These are phyloP conservation scores for Colletotrichum sojae DNA, from an alignment of 2,329 filamentous ascomycete genomes.

Conservation along the genomic window DNA sequence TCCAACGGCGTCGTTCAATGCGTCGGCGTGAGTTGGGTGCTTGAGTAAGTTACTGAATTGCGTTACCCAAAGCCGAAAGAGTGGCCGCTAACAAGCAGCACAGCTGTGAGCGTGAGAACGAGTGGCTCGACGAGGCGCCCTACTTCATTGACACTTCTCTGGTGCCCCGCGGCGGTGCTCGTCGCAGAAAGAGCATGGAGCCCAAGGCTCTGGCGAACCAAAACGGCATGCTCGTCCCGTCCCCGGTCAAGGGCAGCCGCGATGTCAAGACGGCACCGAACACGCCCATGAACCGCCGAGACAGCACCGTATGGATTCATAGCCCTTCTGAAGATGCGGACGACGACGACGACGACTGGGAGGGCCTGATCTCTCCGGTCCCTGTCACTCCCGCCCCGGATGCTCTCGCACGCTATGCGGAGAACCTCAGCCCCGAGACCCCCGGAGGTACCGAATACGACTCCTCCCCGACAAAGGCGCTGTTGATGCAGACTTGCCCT, in stretches of 20 bases:
- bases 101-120: conserved; percentile 82
- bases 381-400: conserved; percentile 73
- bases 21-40: conserved; percentile 89
- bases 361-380: conserved; percentile 66
- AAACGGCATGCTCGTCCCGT: conserved; percentile 73
- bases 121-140: conserved; percentile 80
- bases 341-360: conserved; percentile 57
- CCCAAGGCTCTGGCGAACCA: conserved; percentile 78
- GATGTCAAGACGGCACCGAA: conserved; percentile 56
- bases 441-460: conserved; percentile 54
- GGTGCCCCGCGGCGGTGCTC: conserved; percentile 78
- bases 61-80: background rate
- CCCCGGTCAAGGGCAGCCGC: conserved; percentile 50
- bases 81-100: background rate
- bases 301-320: conserved; percentile 69
- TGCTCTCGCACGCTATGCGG: conserved; percentile 65
- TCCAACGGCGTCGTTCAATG: conserved; percentile 83
- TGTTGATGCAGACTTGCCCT: conserved; percentile 69
- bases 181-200: conserved; percentile 86
- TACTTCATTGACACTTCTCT: conserved; percentile 79
- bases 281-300: conserved; percentile 66
- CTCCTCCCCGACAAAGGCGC: conserved; percentile 53
- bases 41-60: conserved; percentile 77
- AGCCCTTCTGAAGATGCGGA: conserved; percentile 64
- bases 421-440: conserved; percentile 62